Conservation (phyloP, 805 yeast genomes). For the Kodamaea fukazawae region DNA sequence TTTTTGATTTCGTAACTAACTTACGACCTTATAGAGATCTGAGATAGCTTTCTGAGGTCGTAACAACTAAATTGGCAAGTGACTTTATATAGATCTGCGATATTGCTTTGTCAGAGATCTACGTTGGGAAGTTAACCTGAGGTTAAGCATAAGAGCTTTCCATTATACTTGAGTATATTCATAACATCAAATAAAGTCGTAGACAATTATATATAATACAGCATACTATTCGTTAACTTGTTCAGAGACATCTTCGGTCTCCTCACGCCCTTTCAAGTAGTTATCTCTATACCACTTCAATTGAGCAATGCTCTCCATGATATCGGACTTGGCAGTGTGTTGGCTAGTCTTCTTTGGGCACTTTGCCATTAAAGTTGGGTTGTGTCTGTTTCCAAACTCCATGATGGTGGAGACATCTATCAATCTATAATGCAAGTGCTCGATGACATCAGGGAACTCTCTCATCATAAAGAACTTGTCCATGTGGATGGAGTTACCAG, state of each 20-base stretch:
- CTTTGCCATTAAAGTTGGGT: conserved; percentile 53
- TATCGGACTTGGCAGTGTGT: conserved; percentile 90
- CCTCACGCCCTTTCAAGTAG: conserved; percentile 45
- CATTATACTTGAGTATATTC: neutral
- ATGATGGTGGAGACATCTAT: conserved; percentile 86
- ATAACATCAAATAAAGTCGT: neutral
- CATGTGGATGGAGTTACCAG: conserved; percentile 92
- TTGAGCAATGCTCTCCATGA: conserved; percentile 83
- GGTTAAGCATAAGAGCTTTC: too few relatives aligned
- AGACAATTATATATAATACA: neutral
- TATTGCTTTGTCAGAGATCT: too few relatives aligned
- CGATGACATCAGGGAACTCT: conserved; percentile 77
- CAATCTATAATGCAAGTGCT: conserved; percentile 65
- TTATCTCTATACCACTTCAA: conserved; percentile 71
- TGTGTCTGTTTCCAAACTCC: conserved; percentile 79
- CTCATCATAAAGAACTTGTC: conserved; percentile 80
- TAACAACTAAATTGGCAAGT: too few relatives aligned
- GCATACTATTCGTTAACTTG: too few relatives aligned
- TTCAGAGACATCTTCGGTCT: conserved; percentile 11
- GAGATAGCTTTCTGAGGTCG: too few relatives aligned
- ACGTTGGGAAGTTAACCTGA: too few relatives aligned
- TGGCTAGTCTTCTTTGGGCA: conserved; percentile 63
- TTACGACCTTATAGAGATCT: too few relatives aligned
- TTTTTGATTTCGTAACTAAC: too few relatives aligned
- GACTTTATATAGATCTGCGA: too few relatives aligned